phyloP scores from a whole-genome alignment of 2,329 filamentous ascomycete genomes.

The Didymosphaeria variabile region DNA sequence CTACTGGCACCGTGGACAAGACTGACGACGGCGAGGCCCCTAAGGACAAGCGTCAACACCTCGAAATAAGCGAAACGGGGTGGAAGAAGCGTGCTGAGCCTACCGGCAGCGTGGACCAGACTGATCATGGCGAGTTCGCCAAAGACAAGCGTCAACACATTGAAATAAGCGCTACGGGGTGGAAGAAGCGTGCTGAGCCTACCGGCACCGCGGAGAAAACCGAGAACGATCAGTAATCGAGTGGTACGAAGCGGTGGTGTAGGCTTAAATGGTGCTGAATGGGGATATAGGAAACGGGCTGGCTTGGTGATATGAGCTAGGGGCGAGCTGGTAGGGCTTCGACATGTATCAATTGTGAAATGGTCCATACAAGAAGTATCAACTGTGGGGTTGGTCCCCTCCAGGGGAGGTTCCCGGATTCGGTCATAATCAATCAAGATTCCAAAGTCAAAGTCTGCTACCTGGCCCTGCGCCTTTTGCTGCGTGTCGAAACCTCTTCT shows the following conservation, averaged over 20 bases:
- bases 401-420: neutral
- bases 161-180: neutral
- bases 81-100: neutral
- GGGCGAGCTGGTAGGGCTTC: neutral
- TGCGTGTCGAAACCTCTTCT: constrained; percentile 45
- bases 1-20: too few species aligned
- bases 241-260: neutral
- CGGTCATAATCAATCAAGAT: neutral
- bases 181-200: neutral
- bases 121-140: neutral
- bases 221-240: neutral
- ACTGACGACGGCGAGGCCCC: too few species aligned
- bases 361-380: neutral
- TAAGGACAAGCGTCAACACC: neutral
- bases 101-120: neutral
- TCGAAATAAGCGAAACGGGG: neutral
- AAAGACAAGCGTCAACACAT: neutral
- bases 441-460: neutral
- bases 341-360: neutral
- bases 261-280: neutral
- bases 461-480: constrained; percentile 33
- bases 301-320: neutral
- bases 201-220: neutral
- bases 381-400: neutral
- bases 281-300: neutral